phyloP scores from a whole-genome alignment of 371 early-diverging fungal genomes.

The Nematocida ausubeli region DNA sequence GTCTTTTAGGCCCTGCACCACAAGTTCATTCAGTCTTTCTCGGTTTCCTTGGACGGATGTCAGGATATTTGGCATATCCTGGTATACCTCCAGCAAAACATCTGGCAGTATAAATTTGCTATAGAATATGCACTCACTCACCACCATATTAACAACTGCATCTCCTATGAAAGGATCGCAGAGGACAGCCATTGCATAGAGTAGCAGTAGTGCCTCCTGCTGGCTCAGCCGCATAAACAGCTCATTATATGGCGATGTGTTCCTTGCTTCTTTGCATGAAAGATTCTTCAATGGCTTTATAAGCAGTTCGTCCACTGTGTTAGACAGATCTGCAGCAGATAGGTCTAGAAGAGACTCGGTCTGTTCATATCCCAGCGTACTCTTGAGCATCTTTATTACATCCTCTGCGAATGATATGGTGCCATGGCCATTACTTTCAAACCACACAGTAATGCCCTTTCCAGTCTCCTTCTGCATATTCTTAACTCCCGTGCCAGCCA shows the following conservation, averaged over 20 bases:
- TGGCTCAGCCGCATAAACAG: conserved; percentile 63
- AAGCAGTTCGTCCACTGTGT: conserved; percentile 24
- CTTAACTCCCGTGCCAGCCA: conserved; percentile 92
- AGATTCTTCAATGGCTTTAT: background rate
- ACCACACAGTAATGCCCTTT: conserved; percentile 95
- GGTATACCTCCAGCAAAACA: conserved; percentile 19
- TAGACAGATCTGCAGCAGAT: background rate
- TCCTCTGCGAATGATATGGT: conserved; percentile 78
- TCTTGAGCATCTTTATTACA: background rate
- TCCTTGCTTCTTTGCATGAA: background rate
- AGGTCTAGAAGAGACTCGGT: conserved; percentile 4
- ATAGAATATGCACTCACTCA: conserved; percentile 83
- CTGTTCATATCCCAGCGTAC: conserved; percentile 10
- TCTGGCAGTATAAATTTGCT: conserved; percentile 44
- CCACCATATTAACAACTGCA: conserved; percentile 88
- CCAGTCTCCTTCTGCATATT: conserved; percentile 91
- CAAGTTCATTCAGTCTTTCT: conserved; percentile 71
- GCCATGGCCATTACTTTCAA: conserved; percentile 99
- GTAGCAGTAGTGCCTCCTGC: conserved; percentile 66
- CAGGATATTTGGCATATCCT: conserved; percentile 38
- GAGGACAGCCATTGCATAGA: conserved; percentile 74
- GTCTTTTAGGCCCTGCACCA: conserved; percentile 78
- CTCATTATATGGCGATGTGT: conserved; percentile 23
- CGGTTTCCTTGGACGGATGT: conserved; percentile 34
- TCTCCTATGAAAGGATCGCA: conserved; percentile 87